Conservation (phyloP, 1,284 basidiomycete species). For the Porodaedalea pini region DNA sequence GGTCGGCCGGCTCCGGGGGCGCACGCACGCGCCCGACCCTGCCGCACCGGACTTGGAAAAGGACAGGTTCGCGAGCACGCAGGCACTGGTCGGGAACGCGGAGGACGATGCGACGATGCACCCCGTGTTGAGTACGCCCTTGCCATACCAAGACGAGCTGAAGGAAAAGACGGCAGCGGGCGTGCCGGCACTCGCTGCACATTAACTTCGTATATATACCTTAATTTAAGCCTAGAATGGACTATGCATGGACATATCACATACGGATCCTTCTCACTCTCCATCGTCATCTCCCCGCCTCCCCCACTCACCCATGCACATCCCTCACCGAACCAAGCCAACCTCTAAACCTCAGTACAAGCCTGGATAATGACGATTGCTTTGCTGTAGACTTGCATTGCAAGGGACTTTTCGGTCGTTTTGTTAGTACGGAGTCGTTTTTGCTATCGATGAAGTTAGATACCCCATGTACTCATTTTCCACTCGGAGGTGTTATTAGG, state of each 20-base stretch:
- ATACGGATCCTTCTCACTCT: not conserved
- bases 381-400: not conserved
- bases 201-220: no score
- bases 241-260: no score
- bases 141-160: no score
- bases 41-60: not conserved
- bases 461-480: no score
- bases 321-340: no score
- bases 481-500: no score
- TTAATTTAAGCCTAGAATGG: no score
- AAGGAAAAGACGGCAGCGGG: no score
- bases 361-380: not conserved
- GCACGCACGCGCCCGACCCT: not conserved
- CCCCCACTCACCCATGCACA: no score
- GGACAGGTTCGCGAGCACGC: not conserved
- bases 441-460: not conserved
- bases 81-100: not conserved
- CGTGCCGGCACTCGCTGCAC: no score
- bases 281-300: not conserved
- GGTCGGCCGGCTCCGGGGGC: constrained; percentile 8
- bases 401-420: not conserved
- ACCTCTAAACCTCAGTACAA: not conserved
- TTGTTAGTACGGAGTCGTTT: not conserved
- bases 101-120: no score
- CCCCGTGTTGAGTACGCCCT: no score